Percentiles rank a stretch among this genome's conserved stretches.
These are phyloP conservation scores for Sesbania bispinosa DNA, from an alignment of 306 rosid species.

Conservation along the genomic window DNA sequence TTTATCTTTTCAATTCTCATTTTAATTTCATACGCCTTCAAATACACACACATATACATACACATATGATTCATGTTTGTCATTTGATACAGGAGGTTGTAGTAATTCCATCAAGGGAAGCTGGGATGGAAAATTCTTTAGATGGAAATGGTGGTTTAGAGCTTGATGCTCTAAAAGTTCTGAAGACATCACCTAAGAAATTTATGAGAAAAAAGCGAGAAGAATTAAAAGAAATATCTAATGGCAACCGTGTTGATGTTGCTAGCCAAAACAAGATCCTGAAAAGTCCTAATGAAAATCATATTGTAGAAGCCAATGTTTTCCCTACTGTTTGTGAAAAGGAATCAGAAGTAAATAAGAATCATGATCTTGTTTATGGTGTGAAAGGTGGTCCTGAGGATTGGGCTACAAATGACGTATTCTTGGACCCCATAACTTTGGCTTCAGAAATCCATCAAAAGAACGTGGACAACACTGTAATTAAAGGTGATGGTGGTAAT, in stretches of 20 bases:
- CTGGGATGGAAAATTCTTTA: slow-evolving; percentile 67
- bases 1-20: too few species aligned
- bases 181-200: slow-evolving; percentile 7
- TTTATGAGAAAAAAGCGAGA: slow-evolving; percentile 45
- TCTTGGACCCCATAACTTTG: not conserved
- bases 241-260: slow-evolving; percentile 41
- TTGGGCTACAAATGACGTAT: not conserved
- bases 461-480: not conserved
- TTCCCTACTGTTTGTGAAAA: not conserved
- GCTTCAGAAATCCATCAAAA: not conserved
- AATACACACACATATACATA: too few species aligned
- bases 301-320: slow-evolving; percentile 22
- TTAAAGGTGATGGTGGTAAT: slow-evolving; percentile 9
- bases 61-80: not conserved
- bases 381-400: slow-evolving; percentile 12
- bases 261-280: slow-evolving; percentile 24
- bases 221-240: slow-evolving; percentile 51
- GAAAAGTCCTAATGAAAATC: slow-evolving; percentile 38
- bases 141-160: too few species aligned
- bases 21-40: too few species aligned
- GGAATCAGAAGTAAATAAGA: too few species aligned
- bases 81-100: slow-evolving; percentile 27
- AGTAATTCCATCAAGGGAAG: not conserved
- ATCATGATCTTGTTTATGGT: not conserved
- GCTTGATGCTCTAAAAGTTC: slow-evolving; percentile 7